These are phyloP conservation scores for Cercospora janseana DNA, from an alignment of 2,329 filamentous ascomycete genomes.

Conservation along the genomic window DNA sequence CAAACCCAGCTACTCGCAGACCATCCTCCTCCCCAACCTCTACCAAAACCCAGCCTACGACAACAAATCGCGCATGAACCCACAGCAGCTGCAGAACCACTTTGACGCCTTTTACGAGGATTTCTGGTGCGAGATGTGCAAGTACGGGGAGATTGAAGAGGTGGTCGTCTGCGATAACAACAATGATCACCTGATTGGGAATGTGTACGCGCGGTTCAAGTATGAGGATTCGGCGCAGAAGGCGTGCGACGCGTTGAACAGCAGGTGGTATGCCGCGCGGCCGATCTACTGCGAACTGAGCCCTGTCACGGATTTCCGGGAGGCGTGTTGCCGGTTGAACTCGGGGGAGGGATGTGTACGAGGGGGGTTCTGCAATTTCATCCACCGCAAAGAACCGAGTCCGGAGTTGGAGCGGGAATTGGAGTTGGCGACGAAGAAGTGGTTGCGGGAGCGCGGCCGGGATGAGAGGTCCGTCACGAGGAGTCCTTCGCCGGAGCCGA, in stretches of 20 bases:
- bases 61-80: slow-evolving; percentile 76
- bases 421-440: slow-evolving; percentile 89
- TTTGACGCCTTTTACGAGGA: slow-evolving; percentile 99
- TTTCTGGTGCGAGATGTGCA: slow-evolving; percentile 99
- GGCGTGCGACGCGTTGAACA: slow-evolving; percentile 91
- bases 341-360: slow-evolving; percentile 92
- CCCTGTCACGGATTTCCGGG: slow-evolving; percentile 95
- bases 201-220: slow-evolving; percentile 99
- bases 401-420: slow-evolving; percentile 86
- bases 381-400: slow-evolving; percentile 92
- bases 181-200: slow-evolving; percentile 98
- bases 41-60: slow-evolving; percentile 99
- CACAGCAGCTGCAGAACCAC: slow-evolving; percentile 94
- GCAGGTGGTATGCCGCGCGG: slow-evolving; percentile 91
- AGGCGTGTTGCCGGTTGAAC: slow-evolving; percentile 94
- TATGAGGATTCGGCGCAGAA: slow-evolving; percentile 95
- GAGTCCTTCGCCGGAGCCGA: slow-evolving; percentile 83
- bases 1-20: slow-evolving; percentile 97
- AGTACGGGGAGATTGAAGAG: slow-evolving; percentile 96
- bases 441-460: slow-evolving; percentile 78
- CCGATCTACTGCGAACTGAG: slow-evolving; percentile 98
- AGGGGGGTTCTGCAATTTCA: slow-evolving; percentile 98
- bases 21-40: slow-evolving; percentile 94
- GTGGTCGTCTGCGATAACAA: slow-evolving; percentile 99
- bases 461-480: slow-evolving; percentile 79